Conservation (phyloP, 768 basidiomycete species). For the Leccinum variicolor region DNA sequence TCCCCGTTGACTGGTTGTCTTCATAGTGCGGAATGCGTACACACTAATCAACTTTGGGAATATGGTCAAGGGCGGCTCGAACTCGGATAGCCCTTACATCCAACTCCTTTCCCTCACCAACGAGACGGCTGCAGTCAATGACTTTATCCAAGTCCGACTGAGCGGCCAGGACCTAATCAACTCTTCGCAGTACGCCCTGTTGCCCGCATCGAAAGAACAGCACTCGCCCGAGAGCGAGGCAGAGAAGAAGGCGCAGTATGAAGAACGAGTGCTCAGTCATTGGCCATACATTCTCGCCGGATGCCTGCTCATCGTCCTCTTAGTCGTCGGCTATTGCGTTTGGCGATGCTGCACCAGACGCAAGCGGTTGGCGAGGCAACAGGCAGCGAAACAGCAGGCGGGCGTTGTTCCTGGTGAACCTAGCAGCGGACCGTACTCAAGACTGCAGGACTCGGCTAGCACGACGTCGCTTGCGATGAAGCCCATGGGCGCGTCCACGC, state of each 20-base stretch:
- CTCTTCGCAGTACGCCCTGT: slow-evolving; percentile 52
- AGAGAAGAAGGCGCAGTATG: slow-evolving; percentile 65
- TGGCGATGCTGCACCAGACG: slow-evolving; percentile 60
- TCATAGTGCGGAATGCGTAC: slow-evolving; percentile 73
- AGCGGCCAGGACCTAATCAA: slow-evolving; percentile 56
- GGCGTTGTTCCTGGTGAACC: not conserved
- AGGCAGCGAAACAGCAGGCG: slow-evolving; percentile 18
- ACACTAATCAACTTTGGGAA: slow-evolving; percentile 70
- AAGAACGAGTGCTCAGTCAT: slow-evolving; percentile 61
- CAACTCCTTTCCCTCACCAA: slow-evolving; percentile 66
- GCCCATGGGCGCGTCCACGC: slow-evolving; percentile 20
- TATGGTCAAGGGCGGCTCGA: slow-evolving; percentile 51
- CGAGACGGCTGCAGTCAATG: slow-evolving; percentile 48
- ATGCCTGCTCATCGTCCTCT: slow-evolving; percentile 47
- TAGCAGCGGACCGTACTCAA: slow-evolving; percentile 19
- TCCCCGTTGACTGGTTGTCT: slow-evolving; percentile 2
- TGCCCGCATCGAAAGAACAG: slow-evolving; percentile 55
- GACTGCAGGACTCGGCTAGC: slow-evolving; percentile 25
- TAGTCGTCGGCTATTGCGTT: slow-evolving; percentile 46
- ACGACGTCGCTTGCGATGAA: slow-evolving; percentile 29
- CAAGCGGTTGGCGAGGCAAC: slow-evolving; percentile 29
- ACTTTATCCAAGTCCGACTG: slow-evolving; percentile 64
- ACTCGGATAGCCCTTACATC: slow-evolving; percentile 57
- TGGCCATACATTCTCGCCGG: slow-evolving; percentile 74
- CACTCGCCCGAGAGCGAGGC: slow-evolving; percentile 60